Evolutionary conservation across 306 rosid genomes (phyloP), one percentile per base, ranked within the genome.

Genomic region (Inga oerstediana): DNA sequence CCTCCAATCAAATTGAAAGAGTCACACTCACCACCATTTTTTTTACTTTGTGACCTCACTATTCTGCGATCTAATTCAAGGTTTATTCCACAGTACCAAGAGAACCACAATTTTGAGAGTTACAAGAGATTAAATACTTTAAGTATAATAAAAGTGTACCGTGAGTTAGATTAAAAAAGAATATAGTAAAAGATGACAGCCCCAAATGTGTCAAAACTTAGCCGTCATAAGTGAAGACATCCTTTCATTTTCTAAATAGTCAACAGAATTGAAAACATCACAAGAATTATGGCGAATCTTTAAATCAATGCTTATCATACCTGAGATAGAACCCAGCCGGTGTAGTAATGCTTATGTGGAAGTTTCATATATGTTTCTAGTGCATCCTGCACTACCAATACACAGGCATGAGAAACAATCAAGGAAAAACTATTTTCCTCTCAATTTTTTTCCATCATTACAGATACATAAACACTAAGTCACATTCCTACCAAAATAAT

Each of bases 321-420:
- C 99, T 92, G 98, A 59, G 98, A 97, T 84, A 97, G 98, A 84
- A 97, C 97, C 97, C 99, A 94, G 79, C 97, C 97, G 6, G 99
- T 94, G 84, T 88, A 86, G 89, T 97, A 97, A 88, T 97, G 99
- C 91, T 88, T 97, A 82, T 83, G 89, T 35, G 97, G 97, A 84
- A 97, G 95, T 87, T 94, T 94, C 84, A 87, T 89, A 80, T 83
- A 97, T 82, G 89, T 88, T 86, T 94, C 95, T 80, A 97, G 84
- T 22, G 99, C 99, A 76, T 94, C 99, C 99, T 97, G 92, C 72
- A 70, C 83, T 81, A 88, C 68, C 59, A 66, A 77, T 56, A 79
- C 81, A 77, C 35, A 76, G 27, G 74, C 75, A 62, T 85, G 59
- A 84, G 80, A 80, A 80, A 84, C 73, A 79, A 79, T 70, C 17